phyloP scores from a whole-genome alignment of 305 asterid species.

The Vinca major region DNA sequence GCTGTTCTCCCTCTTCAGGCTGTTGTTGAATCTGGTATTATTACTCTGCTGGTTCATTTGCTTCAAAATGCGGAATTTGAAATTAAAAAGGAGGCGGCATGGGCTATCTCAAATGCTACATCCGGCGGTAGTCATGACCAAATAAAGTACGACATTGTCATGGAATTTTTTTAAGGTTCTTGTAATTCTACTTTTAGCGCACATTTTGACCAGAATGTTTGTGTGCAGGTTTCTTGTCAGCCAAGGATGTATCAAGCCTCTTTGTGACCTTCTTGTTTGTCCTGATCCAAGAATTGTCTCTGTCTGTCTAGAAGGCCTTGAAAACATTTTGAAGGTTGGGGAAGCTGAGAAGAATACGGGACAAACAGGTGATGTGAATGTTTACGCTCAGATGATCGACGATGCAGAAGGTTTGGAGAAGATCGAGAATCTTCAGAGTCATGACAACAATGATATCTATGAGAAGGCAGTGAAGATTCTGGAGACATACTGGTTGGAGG shows the following conservation, averaged over 20 bases:
- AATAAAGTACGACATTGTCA: slow-evolving; percentile 39
- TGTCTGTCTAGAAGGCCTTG: slow-evolving; percentile 76
- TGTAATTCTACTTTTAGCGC: background rate
- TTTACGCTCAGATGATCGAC: slow-evolving; percentile 68
- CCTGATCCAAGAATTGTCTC: slow-evolving; percentile 85
- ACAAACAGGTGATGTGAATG: slow-evolving; percentile 43
- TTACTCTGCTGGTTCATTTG: slow-evolving; percentile 54
- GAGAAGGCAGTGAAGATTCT: slow-evolving; percentile 85
- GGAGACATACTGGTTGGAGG: slow-evolving; percentile 75
- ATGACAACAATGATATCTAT: slow-evolving; percentile 71
- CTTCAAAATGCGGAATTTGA: slow-evolving; percentile 87
- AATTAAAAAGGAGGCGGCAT: slow-evolving; percentile 91
- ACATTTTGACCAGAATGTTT: background rate
- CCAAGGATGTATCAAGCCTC: slow-evolving; percentile 63
- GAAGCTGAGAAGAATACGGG: slow-evolving; percentile 76
- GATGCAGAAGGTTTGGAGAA: slow-evolving; percentile 80
- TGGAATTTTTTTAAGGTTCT: background rate
- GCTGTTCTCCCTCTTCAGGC: slow-evolving; percentile 31
- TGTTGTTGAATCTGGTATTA: slow-evolving; percentile 52
- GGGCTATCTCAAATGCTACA: slow-evolving; percentile 92
- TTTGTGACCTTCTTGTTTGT: slow-evolving; percentile 73
- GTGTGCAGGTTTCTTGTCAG: slow-evolving; percentile 54
- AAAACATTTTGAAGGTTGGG: slow-evolving; percentile 74
- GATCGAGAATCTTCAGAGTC: slow-evolving; percentile 77
- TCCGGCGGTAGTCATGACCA: slow-evolving; percentile 91